Conservation (phyloP, 2,329 filamentous ascomycete species). For the Verticillium nonalfalfae region DNA sequence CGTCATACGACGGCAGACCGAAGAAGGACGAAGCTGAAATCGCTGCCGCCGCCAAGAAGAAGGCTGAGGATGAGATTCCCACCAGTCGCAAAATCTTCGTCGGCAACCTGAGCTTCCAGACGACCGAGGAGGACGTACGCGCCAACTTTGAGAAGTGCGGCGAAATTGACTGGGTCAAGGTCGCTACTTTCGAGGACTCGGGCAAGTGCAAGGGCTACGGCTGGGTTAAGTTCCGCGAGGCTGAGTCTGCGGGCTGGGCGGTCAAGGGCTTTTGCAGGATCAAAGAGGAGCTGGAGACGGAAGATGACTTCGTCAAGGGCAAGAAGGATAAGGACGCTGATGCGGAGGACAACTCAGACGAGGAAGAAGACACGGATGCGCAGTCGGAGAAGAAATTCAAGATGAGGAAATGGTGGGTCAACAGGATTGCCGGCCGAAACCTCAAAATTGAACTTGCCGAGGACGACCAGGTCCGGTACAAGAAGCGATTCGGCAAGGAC, state of each 20-base stretch:
- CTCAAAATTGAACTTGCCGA: constrained; percentile 92
- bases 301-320: constrained; percentile 51
- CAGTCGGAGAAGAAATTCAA: constrained; percentile 30
- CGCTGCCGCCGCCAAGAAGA: constrained; percentile 15
- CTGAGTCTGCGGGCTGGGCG: constrained; percentile 62
- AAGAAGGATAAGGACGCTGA: constrained; percentile 37
- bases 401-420: constrained; percentile 75
- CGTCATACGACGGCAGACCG: constrained; percentile 84
- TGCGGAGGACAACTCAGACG: constrained; percentile 29
- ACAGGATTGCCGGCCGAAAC: constrained; percentile 70
- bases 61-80: constrained; percentile 25
- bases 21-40: constrained; percentile 47
- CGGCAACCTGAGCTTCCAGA: constrained; percentile 79
- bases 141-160: constrained; percentile 84
- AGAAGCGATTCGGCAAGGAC: constrained; percentile 85
- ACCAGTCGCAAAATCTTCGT: constrained; percentile 83
- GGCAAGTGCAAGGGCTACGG: constrained; percentile 98
- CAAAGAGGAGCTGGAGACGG: constrained; percentile 56
- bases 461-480: constrained; percentile 81
- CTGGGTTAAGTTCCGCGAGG: constrained; percentile 84
- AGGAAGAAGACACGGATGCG: constrained; percentile 23
- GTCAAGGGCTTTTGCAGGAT: constrained; percentile 78
- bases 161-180: constrained; percentile 71
- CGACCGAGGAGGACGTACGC: constrained; percentile 72
- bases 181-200: constrained; percentile 93